Conservation (phyloP, 352 stramenopile genomes). For the Phytophthora fragariaefolia region DNA sequence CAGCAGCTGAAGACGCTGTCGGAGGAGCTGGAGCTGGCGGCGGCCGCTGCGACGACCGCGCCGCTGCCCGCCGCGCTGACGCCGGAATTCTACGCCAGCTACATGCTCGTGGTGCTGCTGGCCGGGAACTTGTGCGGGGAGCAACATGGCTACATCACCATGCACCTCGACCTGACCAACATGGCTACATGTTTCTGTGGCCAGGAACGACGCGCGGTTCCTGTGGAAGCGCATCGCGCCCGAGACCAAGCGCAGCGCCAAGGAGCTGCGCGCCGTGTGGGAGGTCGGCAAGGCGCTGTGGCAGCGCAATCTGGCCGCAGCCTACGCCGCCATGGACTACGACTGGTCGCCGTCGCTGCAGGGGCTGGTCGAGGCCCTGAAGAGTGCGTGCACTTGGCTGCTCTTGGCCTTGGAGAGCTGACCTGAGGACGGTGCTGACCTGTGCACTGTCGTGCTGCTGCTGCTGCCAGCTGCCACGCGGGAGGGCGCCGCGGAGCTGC, state of each 20-base stretch:
- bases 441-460: conserved; percentile 3
- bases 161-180: no score
- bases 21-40: conserved; percentile 67
- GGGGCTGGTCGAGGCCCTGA: conserved; percentile 51
- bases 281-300: conserved; percentile 73
- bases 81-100: conserved; percentile 62
- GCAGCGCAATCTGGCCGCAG: conserved; percentile 59
- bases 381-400: conserved; percentile 37
- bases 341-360: conserved; percentile 50
- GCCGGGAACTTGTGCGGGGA: conserved; percentile 50
- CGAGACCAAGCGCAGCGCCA: conserved; percentile 49
- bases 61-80: conserved; percentile 50
- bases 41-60: conserved; percentile 35
- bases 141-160: background rate
- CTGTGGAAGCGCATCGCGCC: conserved; percentile 72
- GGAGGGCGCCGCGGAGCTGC: conserved; percentile 51
- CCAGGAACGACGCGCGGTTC: conserved; percentile 71
- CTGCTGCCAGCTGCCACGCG: conserved; percentile 54
- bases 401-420: background rate
- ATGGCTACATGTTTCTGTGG: background rate
- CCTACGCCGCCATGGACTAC: conserved; percentile 65
- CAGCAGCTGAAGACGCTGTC: conserved; percentile 46
- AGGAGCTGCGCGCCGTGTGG: conserved; percentile 58
- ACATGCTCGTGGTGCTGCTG: conserved; percentile 62
- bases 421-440: background rate